Percentiles rank a stretch among this genome's conserved stretches.
phyloP scores from a whole-genome alignment of 148 eudicot species.

The Cornus florida region DNA sequence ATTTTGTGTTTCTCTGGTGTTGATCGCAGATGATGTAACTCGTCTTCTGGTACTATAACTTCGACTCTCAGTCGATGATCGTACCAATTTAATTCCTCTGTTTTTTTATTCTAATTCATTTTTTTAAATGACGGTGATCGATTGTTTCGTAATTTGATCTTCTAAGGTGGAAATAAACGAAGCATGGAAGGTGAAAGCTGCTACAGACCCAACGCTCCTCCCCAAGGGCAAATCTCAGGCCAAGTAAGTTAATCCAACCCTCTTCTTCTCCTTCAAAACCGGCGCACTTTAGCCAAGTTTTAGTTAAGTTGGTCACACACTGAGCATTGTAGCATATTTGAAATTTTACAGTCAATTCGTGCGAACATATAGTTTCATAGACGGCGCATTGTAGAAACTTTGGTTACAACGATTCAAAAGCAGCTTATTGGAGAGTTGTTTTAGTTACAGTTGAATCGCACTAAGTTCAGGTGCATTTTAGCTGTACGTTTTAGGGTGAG shows the following conservation, averaged over 20 bases:
- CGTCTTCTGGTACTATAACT: conserved; percentile 72
- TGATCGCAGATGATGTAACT: conserved; percentile 74
- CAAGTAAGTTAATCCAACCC: conserved; percentile 73
- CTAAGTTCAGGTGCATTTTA: no score
- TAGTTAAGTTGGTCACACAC: background rate
- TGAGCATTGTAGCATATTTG: background rate
- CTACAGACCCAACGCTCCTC: conserved; percentile 67
- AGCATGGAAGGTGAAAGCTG: conserved; percentile 84
- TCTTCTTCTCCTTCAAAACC: conserved; percentile 4
- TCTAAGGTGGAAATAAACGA: conserved; percentile 76
- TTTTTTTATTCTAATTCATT: background rate
- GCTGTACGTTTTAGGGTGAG: no score
- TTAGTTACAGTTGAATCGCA: background rate
- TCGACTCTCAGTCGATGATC: background rate
- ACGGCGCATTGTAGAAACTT: background rate
- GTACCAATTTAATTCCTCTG: background rate
- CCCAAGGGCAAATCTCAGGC: conserved; percentile 89
- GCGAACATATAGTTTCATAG: background rate
- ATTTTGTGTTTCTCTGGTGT: background rate
- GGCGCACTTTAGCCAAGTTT: background rate
- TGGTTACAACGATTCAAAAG: background rate
- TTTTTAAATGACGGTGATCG: background rate
- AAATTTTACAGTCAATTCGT: background rate
- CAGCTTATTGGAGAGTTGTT: background rate
- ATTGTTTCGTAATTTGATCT: background rate